phyloP scores from a whole-genome alignment of 768 basidiomycete species.

The Lactifluus piperatus region DNA sequence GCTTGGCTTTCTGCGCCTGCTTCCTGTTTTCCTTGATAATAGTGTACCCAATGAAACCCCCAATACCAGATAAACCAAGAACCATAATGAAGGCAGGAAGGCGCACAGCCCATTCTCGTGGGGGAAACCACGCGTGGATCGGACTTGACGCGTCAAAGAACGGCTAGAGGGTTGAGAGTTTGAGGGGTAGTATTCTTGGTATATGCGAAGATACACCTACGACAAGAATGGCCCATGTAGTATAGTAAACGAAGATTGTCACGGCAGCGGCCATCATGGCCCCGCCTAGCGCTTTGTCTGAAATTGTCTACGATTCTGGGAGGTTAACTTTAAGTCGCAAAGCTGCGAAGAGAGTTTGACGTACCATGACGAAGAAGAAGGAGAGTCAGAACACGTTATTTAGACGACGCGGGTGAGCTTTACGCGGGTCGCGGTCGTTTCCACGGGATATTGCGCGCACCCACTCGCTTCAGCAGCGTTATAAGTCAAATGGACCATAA shows the following conservation, averaged over 20 bases:
- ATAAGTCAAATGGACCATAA: conserved; percentile 50
- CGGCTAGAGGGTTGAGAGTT: conserved; percentile 40
- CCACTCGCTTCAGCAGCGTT: not conserved
- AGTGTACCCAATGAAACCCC: conserved; percentile 70
- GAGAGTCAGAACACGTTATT: not conserved
- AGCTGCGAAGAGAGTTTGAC: not conserved
- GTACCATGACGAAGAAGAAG: conserved; percentile 4
- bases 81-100: conserved; percentile 79
- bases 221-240: conserved; percentile 82
- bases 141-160: conserved; percentile 72
- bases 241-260: conserved; percentile 81
- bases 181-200: conserved; percentile 1
- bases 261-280: conserved; percentile 72
- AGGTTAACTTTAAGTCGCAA: not conserved
- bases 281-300: conserved; percentile 76
- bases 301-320: conserved; percentile 44
- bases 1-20: conserved; percentile 51
- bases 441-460: not conserved
- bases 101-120: conserved; percentile 88
- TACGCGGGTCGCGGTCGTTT: not conserved
- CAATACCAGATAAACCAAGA: conserved; percentile 71
- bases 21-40: conserved; percentile 66
- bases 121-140: conserved; percentile 72
- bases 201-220: conserved; percentile 36
- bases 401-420: too few species aligned